Base-by-base conservation (phyloP, 495 filamentous ascomycete genomes). In the Penicillium diatomitis region DNA sequence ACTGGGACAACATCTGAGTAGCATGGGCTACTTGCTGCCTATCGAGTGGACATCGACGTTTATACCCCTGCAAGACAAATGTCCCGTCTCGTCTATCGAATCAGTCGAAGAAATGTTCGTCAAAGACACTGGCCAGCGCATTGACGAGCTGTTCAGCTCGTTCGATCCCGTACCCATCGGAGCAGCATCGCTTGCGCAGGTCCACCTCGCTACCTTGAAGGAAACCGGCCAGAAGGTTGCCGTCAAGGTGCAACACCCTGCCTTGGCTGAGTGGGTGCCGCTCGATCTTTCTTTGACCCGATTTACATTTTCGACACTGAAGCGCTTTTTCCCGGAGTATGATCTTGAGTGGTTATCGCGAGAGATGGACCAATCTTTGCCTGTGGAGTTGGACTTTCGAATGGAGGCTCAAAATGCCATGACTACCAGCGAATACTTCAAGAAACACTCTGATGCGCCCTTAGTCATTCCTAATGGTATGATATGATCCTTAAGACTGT, bases 211-310 rank as follows among this genome's bases (percentile, higher is more conserved):
- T n/a, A 88, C 79, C 8, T 69, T 96, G 33, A 88, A 80, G 62
- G 87, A 84, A 57, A 88, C 81, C 11, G 90, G 89, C 6, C 82
- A 86, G 68, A 86, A 83, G 57, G 94, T 97, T n/a, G 94, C 94
- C 2, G 94, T 99, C 51, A 99, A 99, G 68, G 83, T 97, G 10
- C 94, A 99, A 58, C 94, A 99, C 68, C 94, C 94, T 11, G 73
- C 78, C 12, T 70, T 99, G 55, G 85, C 88, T 36, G 86, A 95
- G 73, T 99, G 90, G 90, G 84, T 87, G 7, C 86, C 85, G 10
- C 68, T 99, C 20, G 94, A 99, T 63, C 76, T 97, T 51, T 81
- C 82, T 1, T 74, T 97, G 48, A 99, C 91, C 4, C 71, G 78
- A 33, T 90, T 94, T 53, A 94, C 90, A 2, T 97, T 99, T 61